Evolutionary conservation across 2,329 filamentous ascomycete species (phyloP).

Genomic region (Curvularia sp.): DNA sequence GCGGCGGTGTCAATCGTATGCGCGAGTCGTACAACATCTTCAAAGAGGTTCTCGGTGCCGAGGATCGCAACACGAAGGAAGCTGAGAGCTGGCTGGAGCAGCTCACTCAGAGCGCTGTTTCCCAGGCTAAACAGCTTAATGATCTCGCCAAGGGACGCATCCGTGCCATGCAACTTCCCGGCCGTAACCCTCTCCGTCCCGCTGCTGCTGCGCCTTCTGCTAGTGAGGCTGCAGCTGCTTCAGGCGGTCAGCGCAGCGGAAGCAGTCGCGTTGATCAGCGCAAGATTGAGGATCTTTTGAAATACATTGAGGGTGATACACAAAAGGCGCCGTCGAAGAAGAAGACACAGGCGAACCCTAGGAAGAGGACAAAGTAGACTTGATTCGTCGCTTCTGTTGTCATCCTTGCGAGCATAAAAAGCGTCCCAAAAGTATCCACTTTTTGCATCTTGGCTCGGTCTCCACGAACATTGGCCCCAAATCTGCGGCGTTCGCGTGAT

Average conservation of each 20-base stretch:
- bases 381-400: not conserved
- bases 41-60: conserved; percentile 80
- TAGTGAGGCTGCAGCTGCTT: conserved; percentile 55
- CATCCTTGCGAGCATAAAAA: not conserved
- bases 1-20: conserved; percentile 91
- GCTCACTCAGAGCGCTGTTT: conserved; percentile 92
- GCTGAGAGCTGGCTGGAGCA: conserved; percentile 96
- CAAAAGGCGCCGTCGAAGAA: conserved; percentile 56
- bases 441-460: conserved; percentile 2
- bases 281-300: conserved; percentile 91
- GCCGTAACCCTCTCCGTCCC: conserved; percentile 62
- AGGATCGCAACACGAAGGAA: conserved; percentile 98
- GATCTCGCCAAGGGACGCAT: conserved; percentile 77
- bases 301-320: conserved; percentile 83
- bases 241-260: conserved; percentile 49
- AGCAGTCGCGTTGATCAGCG: conserved; percentile 69
- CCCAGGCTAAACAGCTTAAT: conserved; percentile 92
- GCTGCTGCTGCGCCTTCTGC: conserved; percentile 67
- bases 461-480: conserved; percentile 6
- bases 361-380: conserved; percentile 35
- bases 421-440: conserved; percentile 3
- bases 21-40: conserved; percentile 97
- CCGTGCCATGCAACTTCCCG: conserved; percentile 72
- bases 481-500: conserved; percentile 3
- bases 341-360: conserved; percentile 53